Conservation (phyloP, 352 stramenopile species). For the Phytophthora europaea region DNA sequence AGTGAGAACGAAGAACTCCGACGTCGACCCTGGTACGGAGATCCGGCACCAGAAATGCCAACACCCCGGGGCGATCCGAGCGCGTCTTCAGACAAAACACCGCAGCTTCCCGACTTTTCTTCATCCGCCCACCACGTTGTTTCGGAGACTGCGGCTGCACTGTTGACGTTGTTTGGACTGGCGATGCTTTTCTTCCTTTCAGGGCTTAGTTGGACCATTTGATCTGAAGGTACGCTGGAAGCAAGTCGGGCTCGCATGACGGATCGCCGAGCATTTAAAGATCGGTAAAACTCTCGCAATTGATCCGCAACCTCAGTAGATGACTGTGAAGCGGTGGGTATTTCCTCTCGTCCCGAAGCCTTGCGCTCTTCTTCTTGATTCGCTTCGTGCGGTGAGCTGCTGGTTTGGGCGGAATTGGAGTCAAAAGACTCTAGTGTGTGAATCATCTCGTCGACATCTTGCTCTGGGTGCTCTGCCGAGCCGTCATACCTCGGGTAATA, state of each 20-base stretch:
- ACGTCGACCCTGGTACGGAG: neutral
- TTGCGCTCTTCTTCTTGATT: neutral
- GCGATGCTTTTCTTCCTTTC: slow-evolving; percentile 24
- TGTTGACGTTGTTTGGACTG: neutral
- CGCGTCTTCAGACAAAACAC: slow-evolving; percentile 1
- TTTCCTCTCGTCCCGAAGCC: neutral
- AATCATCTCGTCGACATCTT: too few species aligned
- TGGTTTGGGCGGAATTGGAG: neutral
- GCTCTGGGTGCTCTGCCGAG: neutral
- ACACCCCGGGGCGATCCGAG: neutral
- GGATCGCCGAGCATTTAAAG: slow-evolving; percentile 32
- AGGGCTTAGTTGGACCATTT: slow-evolving; percentile 24
- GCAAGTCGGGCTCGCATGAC: slow-evolving; percentile 29
- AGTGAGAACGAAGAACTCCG: slow-evolving; percentile 11
- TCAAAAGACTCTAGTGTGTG: neutral
- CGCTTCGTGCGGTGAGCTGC: neutral
- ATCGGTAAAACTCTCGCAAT: slow-evolving; percentile 31
- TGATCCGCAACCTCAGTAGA: slow-evolving; percentile 24
- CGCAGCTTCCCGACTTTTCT: neutral
- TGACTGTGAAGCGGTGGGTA: neutral
- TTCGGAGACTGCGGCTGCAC: slow-evolving; percentile 3
- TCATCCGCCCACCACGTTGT: slow-evolving; percentile 25
- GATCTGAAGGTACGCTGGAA: slow-evolving; percentile 23
- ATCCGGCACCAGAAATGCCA: slow-evolving; percentile 1
- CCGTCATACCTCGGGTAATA: slow-evolving; percentile 14